A percentile compares a stretch with the other conserved stretches of the same genome.
Evolutionary conservation across 176 grass and related monocot species (phyloP).

Genomic region (Eragrostis nindensis): DNA sequence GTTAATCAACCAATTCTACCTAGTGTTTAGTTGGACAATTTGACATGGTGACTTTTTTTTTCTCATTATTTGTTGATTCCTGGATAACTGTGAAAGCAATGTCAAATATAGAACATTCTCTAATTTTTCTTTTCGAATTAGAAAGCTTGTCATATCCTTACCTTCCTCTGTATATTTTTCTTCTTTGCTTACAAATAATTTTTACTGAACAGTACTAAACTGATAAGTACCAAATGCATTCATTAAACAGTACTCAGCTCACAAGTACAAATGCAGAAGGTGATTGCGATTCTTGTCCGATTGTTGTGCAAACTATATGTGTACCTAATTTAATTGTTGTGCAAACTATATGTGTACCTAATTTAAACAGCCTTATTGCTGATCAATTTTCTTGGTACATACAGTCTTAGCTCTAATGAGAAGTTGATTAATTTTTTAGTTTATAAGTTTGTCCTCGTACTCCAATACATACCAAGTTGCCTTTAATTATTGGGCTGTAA

Average conservation of each 20-base stretch:
- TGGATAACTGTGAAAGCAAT: background rate
- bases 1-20: background rate
- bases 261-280: background rate
- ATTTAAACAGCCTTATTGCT: background rate
- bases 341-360: too few species aligned
- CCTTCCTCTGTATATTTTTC: background rate
- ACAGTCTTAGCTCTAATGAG: background rate
- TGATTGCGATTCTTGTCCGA: conserved; percentile 2
- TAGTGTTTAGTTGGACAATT: conserved; percentile 1
- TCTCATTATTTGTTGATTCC: background rate
- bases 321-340: too few species aligned
- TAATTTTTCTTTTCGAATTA: background rate
- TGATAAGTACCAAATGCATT: background rate
- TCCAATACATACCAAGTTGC: background rate
- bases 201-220: background rate
- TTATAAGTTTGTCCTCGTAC: background rate
- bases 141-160: conserved; percentile 1
- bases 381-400: background rate
- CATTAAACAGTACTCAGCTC: background rate
- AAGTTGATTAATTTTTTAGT: background rate
- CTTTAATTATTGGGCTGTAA: background rate
- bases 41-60: background rate
- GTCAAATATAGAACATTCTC: background rate
- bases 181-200: conserved; percentile 10
- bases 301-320: background rate